phyloP scores from a whole-genome alignment of 306 rosid species.

The Bauhinia variegata region DNA sequence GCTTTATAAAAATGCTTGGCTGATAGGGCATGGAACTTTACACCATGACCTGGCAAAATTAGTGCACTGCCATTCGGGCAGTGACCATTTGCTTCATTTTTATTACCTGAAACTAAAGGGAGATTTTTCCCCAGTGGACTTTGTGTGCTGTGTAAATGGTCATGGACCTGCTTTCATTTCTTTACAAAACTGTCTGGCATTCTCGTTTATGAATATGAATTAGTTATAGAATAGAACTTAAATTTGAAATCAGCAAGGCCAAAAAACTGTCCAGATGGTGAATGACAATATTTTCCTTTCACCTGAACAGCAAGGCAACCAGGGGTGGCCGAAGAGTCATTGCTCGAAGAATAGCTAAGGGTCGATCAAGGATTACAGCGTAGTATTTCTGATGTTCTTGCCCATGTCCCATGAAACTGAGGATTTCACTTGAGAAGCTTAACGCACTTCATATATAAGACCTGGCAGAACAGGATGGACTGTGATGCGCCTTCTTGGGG shows the following conservation, averaged over 20 bases:
- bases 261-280: too few species aligned
- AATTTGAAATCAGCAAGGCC: too few species aligned
- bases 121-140: background rate
- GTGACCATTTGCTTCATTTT: slow-evolving; percentile 11
- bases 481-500: too few species aligned
- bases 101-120: too few species aligned
- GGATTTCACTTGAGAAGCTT: slow-evolving; percentile 32
- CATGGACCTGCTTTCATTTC: background rate
- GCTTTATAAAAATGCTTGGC: background rate
- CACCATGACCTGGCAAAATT: slow-evolving; percentile 4
- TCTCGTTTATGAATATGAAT: background rate
- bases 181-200: too few species aligned
- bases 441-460: slow-evolving; percentile 22
- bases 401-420: slow-evolving; percentile 1
- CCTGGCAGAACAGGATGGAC: too few species aligned
- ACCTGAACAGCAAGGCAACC: slow-evolving; percentile 85
- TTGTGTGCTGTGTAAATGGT: slow-evolving; percentile 3
- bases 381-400: slow-evolving; percentile 44
- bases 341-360: slow-evolving; percentile 89
- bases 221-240: slow-evolving; percentile 9
- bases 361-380: slow-evolving; percentile 86
- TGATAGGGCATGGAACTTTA: background rate
- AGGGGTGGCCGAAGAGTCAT: slow-evolving; percentile 91
- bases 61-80: slow-evolving; percentile 17
- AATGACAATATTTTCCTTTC: slow-evolving; percentile 29